These are phyloP conservation scores for Tillandsia leiboldiana DNA, from an alignment of 176 grass and related monocot species.

Conservation along the genomic window DNA sequence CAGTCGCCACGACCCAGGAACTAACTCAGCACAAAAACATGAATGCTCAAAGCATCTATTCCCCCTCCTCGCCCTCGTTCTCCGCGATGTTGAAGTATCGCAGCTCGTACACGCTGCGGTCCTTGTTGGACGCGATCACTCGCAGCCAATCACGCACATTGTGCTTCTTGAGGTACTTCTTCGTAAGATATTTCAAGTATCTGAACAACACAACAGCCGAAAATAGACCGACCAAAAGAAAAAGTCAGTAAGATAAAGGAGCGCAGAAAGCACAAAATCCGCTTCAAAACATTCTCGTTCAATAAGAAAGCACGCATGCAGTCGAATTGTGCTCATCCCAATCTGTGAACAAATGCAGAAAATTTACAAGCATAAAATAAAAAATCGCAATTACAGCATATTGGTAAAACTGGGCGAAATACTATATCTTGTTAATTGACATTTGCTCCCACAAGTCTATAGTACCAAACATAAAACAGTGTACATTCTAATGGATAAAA, in stretches of 20 bases:
- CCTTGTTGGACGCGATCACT: slow-evolving; percentile 6
- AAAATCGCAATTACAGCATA: no score
- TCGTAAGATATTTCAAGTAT: slow-evolving; percentile 12
- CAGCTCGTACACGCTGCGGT: not conserved
- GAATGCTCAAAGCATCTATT: not conserved
- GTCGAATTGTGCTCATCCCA: no score
- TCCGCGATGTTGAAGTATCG: slow-evolving; percentile 14
- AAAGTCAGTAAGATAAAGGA: not conserved
- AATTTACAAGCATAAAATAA: no score
- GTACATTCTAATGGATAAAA: no score
- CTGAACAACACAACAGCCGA: not conserved
- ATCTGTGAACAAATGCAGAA: no score
- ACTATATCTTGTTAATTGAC: no score
- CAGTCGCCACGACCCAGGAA: not conserved
- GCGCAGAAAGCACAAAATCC: not conserved
- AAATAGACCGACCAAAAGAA: not conserved
- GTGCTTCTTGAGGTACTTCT: slow-evolving; percentile 12
- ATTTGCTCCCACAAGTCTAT: no score
- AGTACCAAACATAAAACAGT: no score
- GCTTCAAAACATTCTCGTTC: no score
- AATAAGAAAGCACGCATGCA: no score
- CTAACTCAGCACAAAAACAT: not conserved
- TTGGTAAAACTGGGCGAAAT: no score
- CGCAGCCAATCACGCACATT: slow-evolving; percentile 2
- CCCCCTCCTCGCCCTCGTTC: slow-evolving; percentile 10